Evolutionary conservation across 371 early-diverging fungal genomes (phyloP), one percentile per base, ranked within the genome.

Genomic region (Conidiobolus incongruus): DNA sequence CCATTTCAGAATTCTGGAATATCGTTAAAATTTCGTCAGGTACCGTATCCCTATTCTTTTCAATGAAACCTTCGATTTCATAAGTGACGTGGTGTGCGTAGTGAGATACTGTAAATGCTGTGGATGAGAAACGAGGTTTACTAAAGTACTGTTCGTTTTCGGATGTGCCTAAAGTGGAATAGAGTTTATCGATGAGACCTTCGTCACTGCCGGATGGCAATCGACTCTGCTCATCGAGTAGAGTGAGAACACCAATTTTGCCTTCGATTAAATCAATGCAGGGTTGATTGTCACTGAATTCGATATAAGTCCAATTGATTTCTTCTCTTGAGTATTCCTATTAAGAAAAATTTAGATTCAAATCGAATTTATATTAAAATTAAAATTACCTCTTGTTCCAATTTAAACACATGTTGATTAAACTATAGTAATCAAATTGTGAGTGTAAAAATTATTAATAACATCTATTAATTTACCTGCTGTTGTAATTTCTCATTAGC

Each of bases 241-340:
- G 69, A 16, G 81, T 71, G 26, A 98, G 66, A 22, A 99, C 82
- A 52, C 99, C 99, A 17, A 53, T 21, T 53, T 74, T 80, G 47
- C 81, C 81, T 60, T 99, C 99, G 45, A 99, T 95, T 56, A 97
- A 66, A 48, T 93, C 92, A 49, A 99, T 98, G 63, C 98, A 95
- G n/a, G 90, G 92, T 60, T 94, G 91, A 56, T 98, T 91, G 62
- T 99, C 99, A 41, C 88, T 88, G 70, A 98, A 99, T 37, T 92
- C 89, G 34, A 82, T 77, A 43, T 79, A 81, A 39, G 66, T 74
- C 79, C 83, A 95, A 50, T 81, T 70, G 51, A 98, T 90, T 51
- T 85, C 63, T 59, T 88, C 93, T 23, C 78, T 72, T 13, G 85
- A 72, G 54, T 98, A 97, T 58, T 88, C 88, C 53, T 56, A 35